Evolutionary conservation across 2,329 filamentous ascomycete species (phyloP).

Genomic region (Neospermospora avenae): DNA sequence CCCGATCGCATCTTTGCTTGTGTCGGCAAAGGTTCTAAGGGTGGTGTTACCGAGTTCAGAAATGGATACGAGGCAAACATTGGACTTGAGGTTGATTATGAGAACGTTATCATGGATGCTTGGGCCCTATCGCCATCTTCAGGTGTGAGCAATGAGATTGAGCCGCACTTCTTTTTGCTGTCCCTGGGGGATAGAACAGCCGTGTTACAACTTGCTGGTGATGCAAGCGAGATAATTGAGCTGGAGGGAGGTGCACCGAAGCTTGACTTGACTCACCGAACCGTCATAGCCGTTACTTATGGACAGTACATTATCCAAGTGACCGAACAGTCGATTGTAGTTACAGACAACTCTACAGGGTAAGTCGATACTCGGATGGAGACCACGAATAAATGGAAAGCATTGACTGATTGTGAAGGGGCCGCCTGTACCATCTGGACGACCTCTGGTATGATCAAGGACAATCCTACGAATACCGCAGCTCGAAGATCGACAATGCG

Average conservation of each 20-base stretch:
- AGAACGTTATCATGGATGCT: constrained; percentile 46
- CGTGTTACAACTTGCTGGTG: constrained; percentile 44
- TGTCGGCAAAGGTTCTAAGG: constrained; percentile 59
- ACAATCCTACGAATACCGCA: constrained; percentile 6
- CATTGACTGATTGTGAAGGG: constrained; percentile 13
- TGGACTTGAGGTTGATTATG: constrained; percentile 53
- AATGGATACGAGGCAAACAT: constrained; percentile 68
- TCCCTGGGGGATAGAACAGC: constrained; percentile 31
- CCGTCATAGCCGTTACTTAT: constrained; percentile 44
- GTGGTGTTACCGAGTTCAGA: constrained; percentile 65
- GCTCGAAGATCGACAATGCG: constrained; percentile 24
- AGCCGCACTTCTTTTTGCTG: constrained; percentile 30
- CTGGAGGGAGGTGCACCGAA: constrained; percentile 40
- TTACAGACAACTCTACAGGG: constrained; percentile 18
- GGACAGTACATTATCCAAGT: constrained; percentile 49
- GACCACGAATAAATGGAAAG: neutral
- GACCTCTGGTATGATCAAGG: constrained; percentile 15
- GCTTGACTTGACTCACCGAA: constrained; percentile 53
- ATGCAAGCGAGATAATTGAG: constrained; percentile 46
- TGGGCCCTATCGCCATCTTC: constrained; percentile 47
- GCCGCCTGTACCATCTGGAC: constrained; percentile 13
- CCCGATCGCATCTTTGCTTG: constrained; percentile 64
- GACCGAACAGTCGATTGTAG: constrained; percentile 43
- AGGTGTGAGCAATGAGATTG: constrained; percentile 10
- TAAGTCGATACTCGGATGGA: constrained; percentile 16